phyloP scores from a whole-genome alignment of 2,329 filamentous ascomycete species.

The Aspergillus sp. region DNA sequence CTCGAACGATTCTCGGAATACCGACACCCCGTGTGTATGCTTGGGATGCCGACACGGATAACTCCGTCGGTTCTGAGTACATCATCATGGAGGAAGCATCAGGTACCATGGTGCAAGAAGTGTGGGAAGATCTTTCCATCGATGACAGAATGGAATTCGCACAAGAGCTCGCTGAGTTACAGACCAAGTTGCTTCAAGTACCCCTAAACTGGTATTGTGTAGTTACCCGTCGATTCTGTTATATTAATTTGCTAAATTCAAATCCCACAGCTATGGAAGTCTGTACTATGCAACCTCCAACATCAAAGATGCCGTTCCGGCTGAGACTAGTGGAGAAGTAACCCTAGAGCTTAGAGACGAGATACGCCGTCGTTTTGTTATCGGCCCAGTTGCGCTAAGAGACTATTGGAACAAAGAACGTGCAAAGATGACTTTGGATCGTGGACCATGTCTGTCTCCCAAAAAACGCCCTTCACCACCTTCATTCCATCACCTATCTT shows the following conservation, averaged over 20 bases:
- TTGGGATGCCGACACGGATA: conserved; percentile 24
- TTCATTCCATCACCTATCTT: background rate
- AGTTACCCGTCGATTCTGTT: background rate
- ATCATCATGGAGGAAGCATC: conserved; percentile 35
- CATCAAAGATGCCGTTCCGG: conserved; percentile 33
- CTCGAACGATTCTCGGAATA: conserved; percentile 18
- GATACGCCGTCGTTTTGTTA: conserved; percentile 36
- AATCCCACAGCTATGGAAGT: conserved; percentile 35
- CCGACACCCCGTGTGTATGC: conserved; percentile 22
- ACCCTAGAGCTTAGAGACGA: conserved; percentile 33
- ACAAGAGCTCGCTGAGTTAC: conserved; percentile 38
- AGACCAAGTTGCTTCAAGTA: conserved; percentile 41
- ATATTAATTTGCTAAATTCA: conserved; percentile 14
- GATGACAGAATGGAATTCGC: conserved; percentile 23
- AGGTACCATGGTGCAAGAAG: conserved; percentile 27
- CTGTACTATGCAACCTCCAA: conserved; percentile 40
- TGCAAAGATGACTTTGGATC: conserved; percentile 37
- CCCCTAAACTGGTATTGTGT: conserved; percentile 35
- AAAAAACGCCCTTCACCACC: background rate
- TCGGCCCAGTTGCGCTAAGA: conserved; percentile 40
- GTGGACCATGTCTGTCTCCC: conserved; percentile 43
- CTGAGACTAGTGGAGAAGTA: conserved; percentile 29
- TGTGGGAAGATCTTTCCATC: conserved; percentile 32
- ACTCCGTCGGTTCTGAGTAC: conserved; percentile 30
- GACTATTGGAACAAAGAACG: conserved; percentile 41